Conservation (phyloP, 345 rosid genomes). For the Brassica carinata region DNA sequence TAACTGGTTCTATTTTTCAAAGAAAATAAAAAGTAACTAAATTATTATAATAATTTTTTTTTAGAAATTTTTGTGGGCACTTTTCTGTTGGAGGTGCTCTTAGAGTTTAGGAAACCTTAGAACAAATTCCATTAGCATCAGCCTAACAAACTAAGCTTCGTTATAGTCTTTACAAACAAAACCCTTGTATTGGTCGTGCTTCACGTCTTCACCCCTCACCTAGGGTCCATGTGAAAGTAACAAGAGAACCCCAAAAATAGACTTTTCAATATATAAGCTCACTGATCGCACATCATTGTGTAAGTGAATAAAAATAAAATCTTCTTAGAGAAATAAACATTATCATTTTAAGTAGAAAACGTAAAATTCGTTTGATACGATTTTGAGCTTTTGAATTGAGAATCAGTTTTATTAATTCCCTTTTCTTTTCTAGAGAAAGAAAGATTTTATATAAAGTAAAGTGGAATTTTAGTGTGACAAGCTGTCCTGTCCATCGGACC, state of each 20-base stretch:
- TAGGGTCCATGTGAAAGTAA: background rate
- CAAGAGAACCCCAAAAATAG: background rate
- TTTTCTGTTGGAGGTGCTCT: too few species aligned
- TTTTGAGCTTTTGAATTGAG: background rate
- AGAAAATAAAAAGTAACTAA: too few species aligned
- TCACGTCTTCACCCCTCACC: background rate
- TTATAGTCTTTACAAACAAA: background rate
- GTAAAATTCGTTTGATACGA: background rate
- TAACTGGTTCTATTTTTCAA: too few species aligned
- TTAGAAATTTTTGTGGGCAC: too few species aligned
- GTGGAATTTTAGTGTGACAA: conserved; percentile 2
- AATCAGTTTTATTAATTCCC: background rate
- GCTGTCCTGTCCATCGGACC: too few species aligned
- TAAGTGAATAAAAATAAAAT: background rate
- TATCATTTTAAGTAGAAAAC: background rate
- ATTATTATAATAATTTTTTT: too few species aligned
- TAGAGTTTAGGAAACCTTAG: background rate
- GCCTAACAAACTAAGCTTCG: background rate
- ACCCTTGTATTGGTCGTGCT: background rate
- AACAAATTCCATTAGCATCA: background rate
- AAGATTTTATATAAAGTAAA: conserved; percentile 7
- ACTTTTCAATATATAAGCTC: background rate
- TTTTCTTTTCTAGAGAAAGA: background rate
- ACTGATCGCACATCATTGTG: background rate
- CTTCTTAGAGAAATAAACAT: background rate